Conservation (phyloP, 2,329 filamentous ascomycete species). For the Aotearoamyces nothofagi region DNA sequence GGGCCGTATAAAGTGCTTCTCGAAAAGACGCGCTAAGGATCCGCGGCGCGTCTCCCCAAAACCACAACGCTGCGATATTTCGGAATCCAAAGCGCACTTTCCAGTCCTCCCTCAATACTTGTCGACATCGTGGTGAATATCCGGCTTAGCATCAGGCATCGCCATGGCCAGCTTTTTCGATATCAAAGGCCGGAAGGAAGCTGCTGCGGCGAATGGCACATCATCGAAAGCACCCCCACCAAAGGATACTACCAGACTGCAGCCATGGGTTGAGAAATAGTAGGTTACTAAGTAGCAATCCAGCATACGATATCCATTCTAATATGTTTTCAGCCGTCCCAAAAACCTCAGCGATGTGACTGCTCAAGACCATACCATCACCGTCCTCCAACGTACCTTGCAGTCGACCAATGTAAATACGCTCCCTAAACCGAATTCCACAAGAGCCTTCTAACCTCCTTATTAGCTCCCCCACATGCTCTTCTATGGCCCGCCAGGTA, state of each 20-base stretch:
- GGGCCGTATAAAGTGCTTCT: too few relatives aligned
- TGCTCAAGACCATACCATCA: conserved; percentile 93
- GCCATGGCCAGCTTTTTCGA: conserved; percentile 92
- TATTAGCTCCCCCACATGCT: conserved; percentile 90
- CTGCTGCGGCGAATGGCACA: conserved; percentile 46
- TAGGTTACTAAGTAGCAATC: conserved; percentile 35
- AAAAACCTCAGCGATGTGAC: conserved; percentile 91
- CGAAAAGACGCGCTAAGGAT: too few relatives aligned
- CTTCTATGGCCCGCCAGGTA: conserved; percentile 95
- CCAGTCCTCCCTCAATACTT: too few relatives aligned
- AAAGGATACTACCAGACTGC: conserved; percentile 50
- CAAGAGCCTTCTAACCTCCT: conserved; percentile 7
- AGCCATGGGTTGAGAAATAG: conserved; percentile 99
- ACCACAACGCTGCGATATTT: too few relatives aligned
- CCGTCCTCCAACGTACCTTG: conserved; percentile 78
- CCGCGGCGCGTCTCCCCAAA: too few relatives aligned
- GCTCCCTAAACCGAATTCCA: not conserved
- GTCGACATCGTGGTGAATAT: too few relatives aligned
- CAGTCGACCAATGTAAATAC: conserved; percentile 73
- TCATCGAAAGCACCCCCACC: conserved; percentile 50
- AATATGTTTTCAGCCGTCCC: conserved; percentile 57
- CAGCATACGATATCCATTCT: too few relatives aligned
- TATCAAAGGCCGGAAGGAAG: conserved; percentile 77
- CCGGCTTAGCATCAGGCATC: too few relatives aligned
- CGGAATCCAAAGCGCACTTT: too few relatives aligned